Conservation (phyloP, 495 filamentous ascomycete genomes). For the Annulohypoxylon maeteangense region DNA sequence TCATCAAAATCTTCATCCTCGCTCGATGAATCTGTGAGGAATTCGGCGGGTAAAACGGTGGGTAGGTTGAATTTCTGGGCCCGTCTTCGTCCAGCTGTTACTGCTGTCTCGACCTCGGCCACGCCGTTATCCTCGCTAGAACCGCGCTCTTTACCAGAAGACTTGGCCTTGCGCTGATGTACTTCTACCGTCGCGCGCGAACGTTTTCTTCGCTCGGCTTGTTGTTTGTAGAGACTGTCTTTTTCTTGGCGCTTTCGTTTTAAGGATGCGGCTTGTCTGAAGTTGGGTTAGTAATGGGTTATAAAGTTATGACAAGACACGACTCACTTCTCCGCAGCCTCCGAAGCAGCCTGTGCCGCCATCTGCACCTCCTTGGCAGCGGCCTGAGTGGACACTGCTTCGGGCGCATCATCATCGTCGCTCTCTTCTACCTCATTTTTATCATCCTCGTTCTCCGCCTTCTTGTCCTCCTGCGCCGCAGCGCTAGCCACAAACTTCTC, state of each 20-base stretch:
- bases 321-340: slow-evolving; percentile 56
- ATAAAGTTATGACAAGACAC: not conserved
- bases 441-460: not conserved
- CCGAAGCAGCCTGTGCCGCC: slow-evolving; percentile 50
- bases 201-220: slow-evolving; percentile 56
- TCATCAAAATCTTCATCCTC: slow-evolving; percentile 51
- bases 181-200: slow-evolving; percentile 25
- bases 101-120: slow-evolving; percentile 34
- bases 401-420: slow-evolving; percentile 58
- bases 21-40: slow-evolving; percentile 56
- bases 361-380: slow-evolving; percentile 50
- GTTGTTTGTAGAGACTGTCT: slow-evolving; percentile 57
- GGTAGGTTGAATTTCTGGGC: slow-evolving; percentile 49
- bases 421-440: slow-evolving; percentile 43
- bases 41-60: slow-evolving; percentile 56
- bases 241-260: slow-evolving; percentile 60
- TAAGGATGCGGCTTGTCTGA: slow-evolving; percentile 54
- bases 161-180: slow-evolving; percentile 20
- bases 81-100: slow-evolving; percentile 33
- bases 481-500: slow-evolving; percentile 47
- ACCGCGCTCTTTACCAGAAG: not conserved
- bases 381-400: slow-evolving; percentile 56
- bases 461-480: slow-evolving; percentile 23
- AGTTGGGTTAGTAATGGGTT: slow-evolving; percentile 16
- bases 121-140: slow-evolving; percentile 21